These are phyloP conservation scores for Nasturtium officinale DNA, from an alignment of 345 rosid species.

Conservation along the genomic window DNA sequence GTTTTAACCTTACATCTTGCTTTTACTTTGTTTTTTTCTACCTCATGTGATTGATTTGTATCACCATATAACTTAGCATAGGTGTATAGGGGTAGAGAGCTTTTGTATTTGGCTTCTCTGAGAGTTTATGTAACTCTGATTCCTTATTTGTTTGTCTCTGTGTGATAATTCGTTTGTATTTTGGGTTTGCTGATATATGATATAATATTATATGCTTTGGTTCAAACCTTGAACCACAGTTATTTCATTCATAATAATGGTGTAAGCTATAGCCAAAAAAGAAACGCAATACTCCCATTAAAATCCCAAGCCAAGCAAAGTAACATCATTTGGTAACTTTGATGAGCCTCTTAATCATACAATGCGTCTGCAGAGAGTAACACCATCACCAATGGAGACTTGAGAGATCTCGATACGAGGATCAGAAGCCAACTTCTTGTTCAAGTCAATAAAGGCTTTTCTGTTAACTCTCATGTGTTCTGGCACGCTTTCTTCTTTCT, in stretches of 20 bases:
- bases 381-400: slow-evolving; percentile 69
- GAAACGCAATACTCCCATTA: too few species aligned
- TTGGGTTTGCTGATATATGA: slow-evolving; percentile 31
- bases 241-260: not conserved
- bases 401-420: slow-evolving; percentile 57
- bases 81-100: slow-evolving; percentile 36
- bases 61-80: slow-evolving; percentile 40
- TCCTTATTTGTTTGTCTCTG: slow-evolving; percentile 35
- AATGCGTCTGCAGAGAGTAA: slow-evolving; percentile 60
- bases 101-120: slow-evolving; percentile 27
- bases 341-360: slow-evolving; percentile 21
- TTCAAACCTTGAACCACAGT: not conserved
- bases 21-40: slow-evolving; percentile 10
- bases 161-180: slow-evolving; percentile 36
- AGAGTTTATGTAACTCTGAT: slow-evolving; percentile 24
- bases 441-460: slow-evolving; percentile 44
- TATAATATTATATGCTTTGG: not conserved
- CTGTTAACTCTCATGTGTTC: slow-evolving; percentile 34
- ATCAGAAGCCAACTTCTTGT: slow-evolving; percentile 56
- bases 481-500: slow-evolving; percentile 35
- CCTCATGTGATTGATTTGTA: slow-evolving; percentile 35
- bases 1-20: slow-evolving; percentile 32
- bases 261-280: not conserved
- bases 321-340: not conserved
- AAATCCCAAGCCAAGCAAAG: not conserved